A percentile compares a stretch with the other conserved stretches of the same genome.
phyloP scores from a whole-genome alignment of 345 rosid species.

The Gossypium rotundifolium region DNA sequence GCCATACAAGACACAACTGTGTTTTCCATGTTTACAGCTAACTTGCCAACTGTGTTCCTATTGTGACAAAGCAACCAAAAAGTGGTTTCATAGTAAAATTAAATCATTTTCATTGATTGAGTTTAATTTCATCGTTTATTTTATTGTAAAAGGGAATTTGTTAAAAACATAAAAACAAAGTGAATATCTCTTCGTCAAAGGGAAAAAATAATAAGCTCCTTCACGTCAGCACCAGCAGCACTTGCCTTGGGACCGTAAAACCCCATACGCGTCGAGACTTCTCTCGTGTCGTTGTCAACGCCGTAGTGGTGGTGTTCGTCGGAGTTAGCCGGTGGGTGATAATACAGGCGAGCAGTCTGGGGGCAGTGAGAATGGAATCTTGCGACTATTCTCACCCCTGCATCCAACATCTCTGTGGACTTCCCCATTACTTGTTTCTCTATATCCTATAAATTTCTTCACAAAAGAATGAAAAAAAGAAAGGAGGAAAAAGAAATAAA shows the following conservation, averaged over 20 bases:
- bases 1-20: too few species aligned
- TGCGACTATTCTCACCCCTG: constrained; percentile 64
- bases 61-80: too few species aligned
- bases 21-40: neutral
- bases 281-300: neutral
- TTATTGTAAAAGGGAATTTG: neutral
- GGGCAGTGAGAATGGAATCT: constrained; percentile 86
- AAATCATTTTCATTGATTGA: too few species aligned
- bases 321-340: constrained; percentile 62
- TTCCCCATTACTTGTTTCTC: constrained; percentile 41
- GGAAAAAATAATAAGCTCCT: constrained; percentile 28
- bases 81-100: too few species aligned
- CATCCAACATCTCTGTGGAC: constrained; percentile 62
- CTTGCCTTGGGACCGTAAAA: constrained; percentile 11
- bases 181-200: constrained; percentile 5
- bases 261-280: neutral
- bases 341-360: constrained; percentile 71
- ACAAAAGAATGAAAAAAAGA: neutral
- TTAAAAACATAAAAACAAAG: neutral
- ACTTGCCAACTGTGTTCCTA: neutral
- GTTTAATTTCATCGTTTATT: neutral
- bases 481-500: neutral
- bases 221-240: constrained; percentile 11
- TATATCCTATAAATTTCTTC: neutral
- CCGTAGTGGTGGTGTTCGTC: constrained; percentile 17